These are phyloP conservation scores for Ganoderma leucocontextum DNA, from an alignment of 1,284 basidiomycete genomes.

Conservation along the genomic window DNA sequence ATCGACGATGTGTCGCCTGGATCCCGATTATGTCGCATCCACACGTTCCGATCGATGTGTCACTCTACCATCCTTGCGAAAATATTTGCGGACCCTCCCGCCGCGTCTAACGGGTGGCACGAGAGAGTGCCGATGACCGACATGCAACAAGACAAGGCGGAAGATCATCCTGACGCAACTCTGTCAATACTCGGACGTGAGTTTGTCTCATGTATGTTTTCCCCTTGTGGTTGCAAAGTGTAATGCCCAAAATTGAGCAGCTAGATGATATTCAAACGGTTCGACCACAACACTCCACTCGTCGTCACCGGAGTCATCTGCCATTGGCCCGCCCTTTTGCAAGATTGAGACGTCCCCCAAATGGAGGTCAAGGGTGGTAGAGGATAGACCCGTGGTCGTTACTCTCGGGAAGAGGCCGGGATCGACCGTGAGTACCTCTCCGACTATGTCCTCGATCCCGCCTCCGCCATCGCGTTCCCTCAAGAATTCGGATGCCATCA, in stretches of 20 bases:
- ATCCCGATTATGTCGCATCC: constrained; percentile 4
- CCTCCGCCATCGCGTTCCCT: neutral
- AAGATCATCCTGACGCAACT: neutral
- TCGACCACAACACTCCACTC: neutral
- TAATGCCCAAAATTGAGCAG: neutral
- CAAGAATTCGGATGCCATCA: neutral
- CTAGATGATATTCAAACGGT: neutral
- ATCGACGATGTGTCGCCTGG: too few species aligned
- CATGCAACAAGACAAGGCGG: neutral
- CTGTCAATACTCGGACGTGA: constrained; percentile 2
- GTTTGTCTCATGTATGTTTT: neutral
- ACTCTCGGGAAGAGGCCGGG: too few species aligned
- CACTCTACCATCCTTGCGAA: constrained; percentile 2
- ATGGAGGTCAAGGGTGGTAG: too few species aligned
- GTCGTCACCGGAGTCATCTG: too few species aligned
- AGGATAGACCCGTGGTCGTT: too few species aligned
- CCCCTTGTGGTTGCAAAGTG: neutral
- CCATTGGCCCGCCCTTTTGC: too few species aligned
- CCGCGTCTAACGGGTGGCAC: neutral
- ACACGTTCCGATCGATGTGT: neutral
- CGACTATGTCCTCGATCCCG: neutral
- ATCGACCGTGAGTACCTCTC: too few species aligned
- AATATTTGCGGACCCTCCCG: neutral
- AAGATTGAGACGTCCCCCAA: too few species aligned
- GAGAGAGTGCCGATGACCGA: constrained; percentile 1